phyloP scores from a whole-genome alignment of 2,329 filamentous ascomycete genomes.

The Dothiorella sarmentorum region DNA sequence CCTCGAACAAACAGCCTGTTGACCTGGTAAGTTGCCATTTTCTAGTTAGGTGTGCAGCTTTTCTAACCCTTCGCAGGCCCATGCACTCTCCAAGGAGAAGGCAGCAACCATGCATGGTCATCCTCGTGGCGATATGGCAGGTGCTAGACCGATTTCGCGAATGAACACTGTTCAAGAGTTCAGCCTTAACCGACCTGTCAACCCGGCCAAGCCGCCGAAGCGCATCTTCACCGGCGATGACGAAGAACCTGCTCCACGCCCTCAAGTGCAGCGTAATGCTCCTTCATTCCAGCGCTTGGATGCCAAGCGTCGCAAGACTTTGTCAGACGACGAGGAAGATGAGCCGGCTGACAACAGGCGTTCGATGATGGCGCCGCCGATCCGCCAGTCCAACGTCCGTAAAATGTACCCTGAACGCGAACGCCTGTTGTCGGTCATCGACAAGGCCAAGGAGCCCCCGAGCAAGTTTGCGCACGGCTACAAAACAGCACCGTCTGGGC shows the following conservation, averaged over 20 bases:
- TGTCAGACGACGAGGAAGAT: slow-evolving; percentile 58
- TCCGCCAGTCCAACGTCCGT: slow-evolving; percentile 71
- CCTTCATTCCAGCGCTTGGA: slow-evolving; percentile 61
- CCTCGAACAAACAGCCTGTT: slow-evolving; percentile 22
- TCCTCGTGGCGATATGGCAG: slow-evolving; percentile 48
- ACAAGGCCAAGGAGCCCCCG: slow-evolving; percentile 45
- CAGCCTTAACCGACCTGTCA: slow-evolving; percentile 48
- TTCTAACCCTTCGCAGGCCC: slow-evolving; percentile 17
- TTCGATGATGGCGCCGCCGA: slow-evolving; percentile 75
- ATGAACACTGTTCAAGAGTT: slow-evolving; percentile 61
- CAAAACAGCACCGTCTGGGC: slow-evolving; percentile 54
- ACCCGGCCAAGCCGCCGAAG: slow-evolving; percentile 69
- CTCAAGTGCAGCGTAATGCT: slow-evolving; percentile 52
- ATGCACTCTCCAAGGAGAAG: slow-evolving; percentile 26
- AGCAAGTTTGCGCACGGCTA: slow-evolving; percentile 63
- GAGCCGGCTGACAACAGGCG: slow-evolving; percentile 59
- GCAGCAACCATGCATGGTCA: slow-evolving; percentile 29
- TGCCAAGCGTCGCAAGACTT: slow-evolving; percentile 74
- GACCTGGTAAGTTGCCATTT: slow-evolving; percentile 22
- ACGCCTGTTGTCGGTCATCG: slow-evolving; percentile 18
- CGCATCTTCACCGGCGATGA: slow-evolving; percentile 65
- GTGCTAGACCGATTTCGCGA: slow-evolving; percentile 55
- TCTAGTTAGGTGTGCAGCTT: neutral
- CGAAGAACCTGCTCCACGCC: slow-evolving; percentile 53
- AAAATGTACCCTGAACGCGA: slow-evolving; percentile 55